Conservation (phyloP, 1,139 yeast genomes). For the Taphrina communis region DNA sequence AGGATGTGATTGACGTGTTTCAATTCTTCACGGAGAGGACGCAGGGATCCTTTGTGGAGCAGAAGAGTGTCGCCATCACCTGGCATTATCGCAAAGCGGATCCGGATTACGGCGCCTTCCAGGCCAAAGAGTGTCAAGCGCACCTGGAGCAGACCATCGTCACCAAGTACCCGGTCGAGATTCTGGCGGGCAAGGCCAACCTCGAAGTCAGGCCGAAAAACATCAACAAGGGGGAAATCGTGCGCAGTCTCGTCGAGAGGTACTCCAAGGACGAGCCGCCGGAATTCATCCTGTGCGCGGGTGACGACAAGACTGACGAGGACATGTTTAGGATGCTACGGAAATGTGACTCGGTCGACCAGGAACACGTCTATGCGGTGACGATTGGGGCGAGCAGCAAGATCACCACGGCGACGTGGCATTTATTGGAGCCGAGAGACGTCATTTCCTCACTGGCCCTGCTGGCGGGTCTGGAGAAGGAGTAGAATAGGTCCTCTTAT, state of each 20-base stretch:
- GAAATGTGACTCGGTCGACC: slow-evolving; percentile 57
- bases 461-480: slow-evolving; percentile 34
- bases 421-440: slow-evolving; percentile 81
- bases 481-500: not conserved
- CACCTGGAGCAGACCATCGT: slow-evolving; percentile 68
- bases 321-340: slow-evolving; percentile 84
- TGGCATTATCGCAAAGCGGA: slow-evolving; percentile 98
- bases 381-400: slow-evolving; percentile 96
- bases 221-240: slow-evolving; percentile 97
- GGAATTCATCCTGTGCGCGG: slow-evolving; percentile 85
- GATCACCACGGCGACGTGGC: slow-evolving; percentile 85
- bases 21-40: slow-evolving; percentile 79
- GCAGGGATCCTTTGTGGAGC: slow-evolving; percentile 86
- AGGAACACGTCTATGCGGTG: slow-evolving; percentile 69
- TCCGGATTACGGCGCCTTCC: slow-evolving; percentile 87
- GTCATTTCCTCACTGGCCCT: slow-evolving; percentile 53
- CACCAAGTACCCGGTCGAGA: slow-evolving; percentile 79
- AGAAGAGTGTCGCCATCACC: slow-evolving; percentile 89
- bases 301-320: slow-evolving; percentile 96
- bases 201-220: slow-evolving; percentile 93
- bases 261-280: slow-evolving; percentile 61
- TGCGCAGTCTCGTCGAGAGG: slow-evolving; percentile 65
- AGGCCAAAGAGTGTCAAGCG: slow-evolving; percentile 74
- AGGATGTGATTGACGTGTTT: slow-evolving; percentile 74
- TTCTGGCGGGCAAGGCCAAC: slow-evolving; percentile 97